Conservation (phyloP, 2,329 filamentous ascomycete species). For the Chrysoporthe deuterocubensis region DNA sequence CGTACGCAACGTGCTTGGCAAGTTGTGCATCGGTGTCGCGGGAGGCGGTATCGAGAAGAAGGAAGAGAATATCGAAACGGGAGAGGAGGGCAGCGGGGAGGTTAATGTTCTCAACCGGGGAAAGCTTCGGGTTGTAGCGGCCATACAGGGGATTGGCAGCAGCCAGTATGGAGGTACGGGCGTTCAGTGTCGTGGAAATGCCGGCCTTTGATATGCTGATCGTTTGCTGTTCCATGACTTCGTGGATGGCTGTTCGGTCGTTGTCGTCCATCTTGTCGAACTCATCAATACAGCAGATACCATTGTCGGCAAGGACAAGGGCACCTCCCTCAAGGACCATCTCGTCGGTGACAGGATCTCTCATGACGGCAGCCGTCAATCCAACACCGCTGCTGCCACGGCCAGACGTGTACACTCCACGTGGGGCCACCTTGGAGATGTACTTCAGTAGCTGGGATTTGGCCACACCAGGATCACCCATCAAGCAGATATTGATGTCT, state of each 20-base stretch:
- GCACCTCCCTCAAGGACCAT: slow-evolving; percentile 84
- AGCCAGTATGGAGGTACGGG: slow-evolving; percentile 91
- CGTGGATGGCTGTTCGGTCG: slow-evolving; percentile 81
- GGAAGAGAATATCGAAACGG: slow-evolving; percentile 95
- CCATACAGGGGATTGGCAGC: slow-evolving; percentile 97
- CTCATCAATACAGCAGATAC: slow-evolving; percentile 85
- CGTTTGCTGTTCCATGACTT: slow-evolving; percentile 88
- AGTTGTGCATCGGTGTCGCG: slow-evolving; percentile 91
- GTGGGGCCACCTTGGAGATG: slow-evolving; percentile 95
- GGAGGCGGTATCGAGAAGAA: slow-evolving; percentile 92
- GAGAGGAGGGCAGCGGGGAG: slow-evolving; percentile 95
- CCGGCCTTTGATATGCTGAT: slow-evolving; percentile 81
- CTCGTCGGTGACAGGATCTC: slow-evolving; percentile 81
- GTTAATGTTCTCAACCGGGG: slow-evolving; percentile 98
- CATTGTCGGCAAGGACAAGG: slow-evolving; percentile 79
- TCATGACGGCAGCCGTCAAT: slow-evolving; percentile 82
- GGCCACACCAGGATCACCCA: slow-evolving; percentile 99
- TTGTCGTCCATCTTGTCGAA: slow-evolving; percentile 91
- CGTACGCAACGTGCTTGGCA: slow-evolving; percentile 91
- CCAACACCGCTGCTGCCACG: slow-evolving; percentile 82
- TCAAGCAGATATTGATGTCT: slow-evolving; percentile 97
- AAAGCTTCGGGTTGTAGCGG: slow-evolving; percentile 96
- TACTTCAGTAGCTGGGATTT: slow-evolving; percentile 99
- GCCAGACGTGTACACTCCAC: slow-evolving; percentile 83
- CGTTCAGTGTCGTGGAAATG: slow-evolving; percentile 81